phyloP scores from a whole-genome alignment of 805 yeast genomes.

The Candida boidinii region DNA sequence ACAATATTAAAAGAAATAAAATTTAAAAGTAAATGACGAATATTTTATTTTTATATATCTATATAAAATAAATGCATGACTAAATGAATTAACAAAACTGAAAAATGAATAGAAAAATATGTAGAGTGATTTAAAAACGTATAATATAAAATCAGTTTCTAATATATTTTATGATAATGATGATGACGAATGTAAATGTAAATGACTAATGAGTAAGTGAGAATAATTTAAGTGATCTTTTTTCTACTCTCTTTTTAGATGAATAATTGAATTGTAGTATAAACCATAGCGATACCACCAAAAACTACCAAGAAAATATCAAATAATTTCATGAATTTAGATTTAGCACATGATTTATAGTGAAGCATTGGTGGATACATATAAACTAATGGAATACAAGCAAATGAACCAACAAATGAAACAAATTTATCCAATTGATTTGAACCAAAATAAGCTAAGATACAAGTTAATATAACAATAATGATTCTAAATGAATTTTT shows the following conservation, averaged over 20 bases:
- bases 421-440: slow-evolving; percentile 65
- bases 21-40: too few species aligned
- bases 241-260: slow-evolving; percentile 7
- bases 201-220: too few species aligned
- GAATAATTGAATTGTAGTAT: slow-evolving; percentile 57
- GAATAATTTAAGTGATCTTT: slow-evolving; percentile 39
- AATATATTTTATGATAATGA: too few species aligned
- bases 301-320: slow-evolving; percentile 43
- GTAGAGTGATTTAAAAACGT: too few species aligned
- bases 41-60: too few species aligned
- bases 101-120: too few species aligned
- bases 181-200: too few species aligned
- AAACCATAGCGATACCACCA: slow-evolving; percentile 56
- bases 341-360: slow-evolving; percentile 38
- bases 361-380: slow-evolving; percentile 81
- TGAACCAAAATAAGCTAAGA: slow-evolving; percentile 61
- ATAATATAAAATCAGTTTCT: too few species aligned
- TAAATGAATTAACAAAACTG: too few species aligned
- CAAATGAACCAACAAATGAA: slow-evolving; percentile 75
- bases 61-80: too few species aligned
- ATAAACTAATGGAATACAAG: slow-evolving; percentile 79
- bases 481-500: slow-evolving; percentile 51
- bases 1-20: too few species aligned
- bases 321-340: slow-evolving; percentile 28
- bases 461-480: slow-evolving; percentile 46